These are phyloP conservation scores for Hygrophoropsis aurantiaca DNA, from an alignment of 768 basidiomycete genomes.

Conservation along the genomic window DNA sequence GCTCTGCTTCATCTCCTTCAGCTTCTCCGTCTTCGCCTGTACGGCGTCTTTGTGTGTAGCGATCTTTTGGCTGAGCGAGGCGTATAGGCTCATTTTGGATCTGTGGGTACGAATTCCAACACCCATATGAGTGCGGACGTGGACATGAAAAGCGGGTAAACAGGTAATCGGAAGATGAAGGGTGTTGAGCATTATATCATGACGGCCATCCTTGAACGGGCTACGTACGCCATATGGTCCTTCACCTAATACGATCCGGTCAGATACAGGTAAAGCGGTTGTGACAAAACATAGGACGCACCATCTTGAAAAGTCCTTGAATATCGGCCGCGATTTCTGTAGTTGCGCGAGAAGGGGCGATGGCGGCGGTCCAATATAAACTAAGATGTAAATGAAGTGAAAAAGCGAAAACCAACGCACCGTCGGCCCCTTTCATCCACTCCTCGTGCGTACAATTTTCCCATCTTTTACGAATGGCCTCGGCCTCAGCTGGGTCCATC, in stretches of 20 bases:
- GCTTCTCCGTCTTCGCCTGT: not conserved
- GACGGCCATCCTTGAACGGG: no score
- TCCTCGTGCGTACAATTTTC: conserved; percentile 26
- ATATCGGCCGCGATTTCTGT: conserved; percentile 4
- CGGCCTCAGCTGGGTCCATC: conserved; percentile 20
- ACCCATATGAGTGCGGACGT: conserved; percentile 10
- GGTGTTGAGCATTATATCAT: conserved; percentile 1
- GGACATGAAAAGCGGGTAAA: conserved; percentile 8
- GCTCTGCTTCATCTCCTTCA: not conserved
- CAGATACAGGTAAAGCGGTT: not conserved
- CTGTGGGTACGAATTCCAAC: conserved; percentile 20
- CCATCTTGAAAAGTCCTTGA: conserved; percentile 1
- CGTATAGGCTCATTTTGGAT: conserved; percentile 13
- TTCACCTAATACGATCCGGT: conserved; percentile 17
- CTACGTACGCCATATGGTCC: conserved; percentile 26
- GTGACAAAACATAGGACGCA: not conserved
- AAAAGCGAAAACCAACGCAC: conserved; percentile 13
- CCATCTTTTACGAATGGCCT: conserved; percentile 25
- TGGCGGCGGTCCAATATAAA: not conserved
- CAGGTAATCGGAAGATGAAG: not conserved
- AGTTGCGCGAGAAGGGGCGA: not conserved
- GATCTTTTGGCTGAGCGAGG: conserved; percentile 5
- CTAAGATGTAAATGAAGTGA: conserved; percentile 15
- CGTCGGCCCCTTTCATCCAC: conserved; percentile 29
- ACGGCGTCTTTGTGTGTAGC: not conserved